Base-by-base conservation (phyloP, 2,329 filamentous ascomycete species). In the Hypoxylon sp. region DNA sequence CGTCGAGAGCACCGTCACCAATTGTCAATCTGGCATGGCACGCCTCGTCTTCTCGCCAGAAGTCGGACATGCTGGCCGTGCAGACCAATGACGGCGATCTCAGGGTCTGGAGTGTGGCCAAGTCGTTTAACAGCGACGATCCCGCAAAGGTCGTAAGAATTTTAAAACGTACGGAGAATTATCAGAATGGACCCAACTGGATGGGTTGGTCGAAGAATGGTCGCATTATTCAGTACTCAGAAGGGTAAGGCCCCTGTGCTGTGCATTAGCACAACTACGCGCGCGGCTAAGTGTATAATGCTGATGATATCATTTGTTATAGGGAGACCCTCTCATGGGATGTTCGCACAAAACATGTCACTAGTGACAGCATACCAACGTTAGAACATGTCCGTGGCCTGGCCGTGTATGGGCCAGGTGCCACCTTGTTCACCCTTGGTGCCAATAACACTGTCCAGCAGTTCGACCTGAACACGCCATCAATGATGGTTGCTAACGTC, bases 171-270 rank as follows among this genome's bases (percentile, higher is more conserved):
- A 89, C 89, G 6, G 94, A 97, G 66, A 89, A 89, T 70, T 89
- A 87, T 70, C 82, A 88, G 32, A 81, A 88, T 2, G 93, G 93
- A 1, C 91, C 92, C 37, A 97, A 97, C 77, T 99, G 96, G 96
- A 94, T 97, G 84, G 91, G 90, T 19, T 99, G 96, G 96, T 98
- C 96, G 0, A 98, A 97, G 81, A 98, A 97, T 81, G 96, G 96
- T 39, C 91, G 94, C 71, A 94, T 99, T 70, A 89, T 99, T 69
- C 96, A 99, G 79, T 94, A 90, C 79, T 91, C 92, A 4, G 93
- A 97, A 79, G 89, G 90, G 94, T 97, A 84, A 82, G 92, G 88
- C 58, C 34, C 54, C 61, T 41, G 37, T 41, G 64, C 47, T 67
- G 56, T 69, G 52, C 70, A 58, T 63, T 45, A 56, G 23, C 56